Percentiles rank a stretch among this genome's conserved stretches.
Conservation (phyloP, 176 grass and related monocot genomes). For the Coix lacrymajobi region DNA sequence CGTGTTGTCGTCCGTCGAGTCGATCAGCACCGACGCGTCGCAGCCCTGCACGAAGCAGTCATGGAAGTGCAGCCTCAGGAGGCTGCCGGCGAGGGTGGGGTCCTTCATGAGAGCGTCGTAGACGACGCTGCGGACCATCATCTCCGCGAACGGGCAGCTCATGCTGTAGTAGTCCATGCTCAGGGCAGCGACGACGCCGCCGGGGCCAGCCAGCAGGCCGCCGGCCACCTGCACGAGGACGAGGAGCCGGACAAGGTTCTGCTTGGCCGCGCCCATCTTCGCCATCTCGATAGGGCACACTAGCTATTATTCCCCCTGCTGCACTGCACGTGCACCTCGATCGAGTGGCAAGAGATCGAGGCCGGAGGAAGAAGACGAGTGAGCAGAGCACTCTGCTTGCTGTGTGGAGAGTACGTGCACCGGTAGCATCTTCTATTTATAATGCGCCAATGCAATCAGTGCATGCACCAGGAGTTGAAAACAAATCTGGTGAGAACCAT, state of each 20-base stretch:
- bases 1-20: constrained; percentile 50
- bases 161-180: constrained; percentile 69
- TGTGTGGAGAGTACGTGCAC: neutral
- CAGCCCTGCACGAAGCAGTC: constrained; percentile 98
- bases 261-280: constrained; percentile 3
- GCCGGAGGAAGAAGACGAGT: neutral
- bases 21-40: constrained; percentile 81
- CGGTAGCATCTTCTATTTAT: constrained; percentile 52
- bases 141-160: constrained; percentile 81
- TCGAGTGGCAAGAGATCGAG: neutral
- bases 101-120: constrained; percentile 40
- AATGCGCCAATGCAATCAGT: constrained; percentile 12
- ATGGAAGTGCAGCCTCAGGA: constrained; percentile 89
- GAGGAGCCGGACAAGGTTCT: constrained; percentile 32
- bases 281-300: neutral
- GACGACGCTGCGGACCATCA: constrained; percentile 47
- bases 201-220: constrained; percentile 3
- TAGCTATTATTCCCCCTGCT: neutral
- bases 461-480: neutral
- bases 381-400: constrained; percentile 1
- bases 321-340: neutral
- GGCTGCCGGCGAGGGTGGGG: constrained; percentile 57
- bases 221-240: constrained; percentile 39
- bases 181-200: constrained; percentile 45
- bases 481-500: too few relatives aligned